Evolutionary conservation across 1,284 basidiomycete species (phyloP).

Genomic region (Ganoderma meredithae): DNA sequence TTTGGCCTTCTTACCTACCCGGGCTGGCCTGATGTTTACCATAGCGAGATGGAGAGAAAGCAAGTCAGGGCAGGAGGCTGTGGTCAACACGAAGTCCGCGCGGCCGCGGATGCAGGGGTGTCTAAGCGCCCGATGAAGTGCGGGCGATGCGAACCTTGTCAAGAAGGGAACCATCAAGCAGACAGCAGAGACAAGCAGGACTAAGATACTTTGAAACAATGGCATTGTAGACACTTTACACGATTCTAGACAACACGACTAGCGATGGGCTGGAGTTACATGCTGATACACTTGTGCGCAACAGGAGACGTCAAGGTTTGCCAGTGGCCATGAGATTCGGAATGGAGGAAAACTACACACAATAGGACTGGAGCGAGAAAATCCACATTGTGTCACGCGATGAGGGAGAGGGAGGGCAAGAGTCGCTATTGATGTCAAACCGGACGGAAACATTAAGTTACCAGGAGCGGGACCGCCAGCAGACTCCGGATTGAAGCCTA

Average conservation of each 20-base stretch:
- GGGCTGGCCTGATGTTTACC: slow-evolving; percentile 67
- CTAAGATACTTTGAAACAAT: not conserved
- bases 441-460: slow-evolving; percentile 15
- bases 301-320: slow-evolving; percentile 16
- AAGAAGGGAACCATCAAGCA: not conserved
- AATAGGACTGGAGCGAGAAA: not conserved
- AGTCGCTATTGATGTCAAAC: not conserved
- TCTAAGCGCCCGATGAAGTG: not conserved
- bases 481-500: slow-evolving; percentile 4
- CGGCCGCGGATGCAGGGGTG: not conserved
- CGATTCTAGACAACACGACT: slow-evolving; percentile 17
- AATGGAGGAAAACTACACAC: not conserved
- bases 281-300: slow-evolving; percentile 27
- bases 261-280: slow-evolving; percentile 19
- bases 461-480: slow-evolving; percentile 6
- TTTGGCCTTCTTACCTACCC: slow-evolving; percentile 47
- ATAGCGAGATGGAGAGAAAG: slow-evolving; percentile 4
- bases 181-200: not conserved
- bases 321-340: not conserved
- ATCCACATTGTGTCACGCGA: slow-evolving; percentile 5
- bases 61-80: not conserved
- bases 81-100: not conserved
- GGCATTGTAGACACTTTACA: slow-evolving; percentile 1
- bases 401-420: slow-evolving; percentile 1
- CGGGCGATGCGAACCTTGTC: not conserved